phyloP scores from a whole-genome alignment of 2,329 filamentous ascomycete species.

The Talaromyces sp. region DNA sequence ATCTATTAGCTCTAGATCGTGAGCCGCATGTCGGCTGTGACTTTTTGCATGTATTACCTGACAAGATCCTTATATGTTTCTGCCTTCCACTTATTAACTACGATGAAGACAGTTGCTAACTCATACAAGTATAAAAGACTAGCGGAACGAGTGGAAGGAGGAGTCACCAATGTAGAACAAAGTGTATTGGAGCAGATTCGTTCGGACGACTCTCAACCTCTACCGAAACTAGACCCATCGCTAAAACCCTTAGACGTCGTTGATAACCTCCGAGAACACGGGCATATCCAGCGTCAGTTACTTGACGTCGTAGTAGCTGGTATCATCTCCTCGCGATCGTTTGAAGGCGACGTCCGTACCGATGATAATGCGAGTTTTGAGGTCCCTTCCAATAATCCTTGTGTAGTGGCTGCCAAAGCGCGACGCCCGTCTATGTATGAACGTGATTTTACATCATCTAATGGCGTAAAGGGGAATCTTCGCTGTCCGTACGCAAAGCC shows the following conservation, averaged over 20 bases:
- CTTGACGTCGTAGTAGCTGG: conserved; percentile 36
- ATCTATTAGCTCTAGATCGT: conserved; percentile 79
- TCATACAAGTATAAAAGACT: conserved; percentile 34
- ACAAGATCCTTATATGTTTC: conserved; percentile 36
- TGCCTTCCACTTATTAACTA: conserved; percentile 18
- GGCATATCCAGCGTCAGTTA: conserved; percentile 60
- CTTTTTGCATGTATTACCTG: conserved; percentile 59
- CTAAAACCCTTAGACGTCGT: conserved; percentile 61
- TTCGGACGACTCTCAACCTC: conserved; percentile 30
- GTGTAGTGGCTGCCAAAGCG: conserved; percentile 45
- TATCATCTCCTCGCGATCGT: conserved; percentile 18
- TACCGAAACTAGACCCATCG: conserved; percentile 54
- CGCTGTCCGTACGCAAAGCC: conserved; percentile 73
- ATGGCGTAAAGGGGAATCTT: conserved; percentile 74
- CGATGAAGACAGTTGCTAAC: conserved; percentile 26
- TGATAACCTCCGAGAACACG: conserved; percentile 55
- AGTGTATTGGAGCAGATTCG: conserved; percentile 30
- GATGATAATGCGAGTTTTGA: conserved; percentile 26
- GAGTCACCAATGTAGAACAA: conserved; percentile 31
- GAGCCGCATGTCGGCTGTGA: conserved; percentile 62
- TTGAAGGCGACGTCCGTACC: conserved; percentile 8
- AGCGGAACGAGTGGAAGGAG: conserved; percentile 29
- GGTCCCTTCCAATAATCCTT: conserved; percentile 36
- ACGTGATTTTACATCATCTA: conserved; percentile 78
- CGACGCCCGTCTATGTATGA: conserved; percentile 68